Evolutionary conservation across 176 grass and related monocot genomes (phyloP), one percentile per base, ranked within the genome.

Genomic region (Elaeis guineensis): DNA sequence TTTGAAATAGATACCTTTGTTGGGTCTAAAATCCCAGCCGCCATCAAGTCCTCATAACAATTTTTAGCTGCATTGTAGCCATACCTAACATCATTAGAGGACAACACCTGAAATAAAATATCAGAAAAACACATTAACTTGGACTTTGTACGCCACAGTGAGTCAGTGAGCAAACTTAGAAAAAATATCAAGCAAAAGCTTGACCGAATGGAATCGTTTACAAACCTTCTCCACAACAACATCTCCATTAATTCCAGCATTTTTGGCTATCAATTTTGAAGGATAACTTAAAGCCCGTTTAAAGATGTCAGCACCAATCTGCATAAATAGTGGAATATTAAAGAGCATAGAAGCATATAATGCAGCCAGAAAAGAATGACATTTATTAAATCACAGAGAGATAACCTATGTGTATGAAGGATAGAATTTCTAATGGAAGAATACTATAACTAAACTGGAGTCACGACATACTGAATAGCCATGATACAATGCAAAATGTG

Each of bases 261-360:
- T 96, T 66, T 77, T 74, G 50, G 86, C 83, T 81, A 96, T 96
- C 63, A 96, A 65, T 69, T 77, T 71, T 54, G 69, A 67, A 55
- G 91, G 91, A 52, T 96, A 96, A 70, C 83, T 87, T 61, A 96
- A 74, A 24, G 91, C 86, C 64, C 71, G 75, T 77, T 87, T 96
- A 73, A 96, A 85, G 59, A 96, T 96, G 64, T 87, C 91, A n/a
- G 86, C 91, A 79, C 91, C 91, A 84, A 90, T 87, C 91, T 90
- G 79, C 74, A 78, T 48, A 82, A 5, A 39, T 0, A 72, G 57
- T 49, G 9, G 28, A 58, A 59, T 14, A 59, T 26, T 16, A 59
- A 59, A 26, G 25, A 59, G 11, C 56, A 23, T 2, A 58, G 3
- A 25, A 26, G 16, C 5, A 44, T 12, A 44, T 44, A 3, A 2